Evolutionary conservation across 2,329 filamentous ascomycete species (phyloP).

Genomic region (Exserohilum turcica): DNA sequence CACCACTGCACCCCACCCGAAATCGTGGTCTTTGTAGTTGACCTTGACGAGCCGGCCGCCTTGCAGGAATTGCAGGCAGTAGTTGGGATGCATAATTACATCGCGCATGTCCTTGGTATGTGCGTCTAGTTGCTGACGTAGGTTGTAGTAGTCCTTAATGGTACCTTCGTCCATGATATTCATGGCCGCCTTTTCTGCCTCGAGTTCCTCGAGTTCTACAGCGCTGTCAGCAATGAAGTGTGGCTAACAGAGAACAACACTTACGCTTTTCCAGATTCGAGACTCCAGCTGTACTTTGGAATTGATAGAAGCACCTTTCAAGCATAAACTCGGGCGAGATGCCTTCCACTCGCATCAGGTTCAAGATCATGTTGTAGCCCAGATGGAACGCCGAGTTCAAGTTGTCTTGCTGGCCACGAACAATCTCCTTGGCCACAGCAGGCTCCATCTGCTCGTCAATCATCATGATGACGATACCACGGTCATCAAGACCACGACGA

Average conservation of each 20-base stretch:
- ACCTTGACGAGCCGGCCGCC: constrained; percentile 86
- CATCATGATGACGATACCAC: constrained; percentile 99
- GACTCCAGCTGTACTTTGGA: constrained; percentile 91
- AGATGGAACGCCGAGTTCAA: constrained; percentile 97
- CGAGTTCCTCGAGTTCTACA: constrained; percentile 74
- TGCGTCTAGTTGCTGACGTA: constrained; percentile 80
- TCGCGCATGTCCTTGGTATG: constrained; percentile 89
- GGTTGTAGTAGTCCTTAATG: constrained; percentile 91
- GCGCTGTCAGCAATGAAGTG: constrained; percentile 2
- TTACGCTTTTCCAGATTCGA: constrained; percentile 74
- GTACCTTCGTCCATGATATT: constrained; percentile 83
- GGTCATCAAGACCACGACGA: constrained; percentile 93
- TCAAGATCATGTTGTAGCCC: constrained; percentile 99
- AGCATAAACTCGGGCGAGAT: constrained; percentile 99
- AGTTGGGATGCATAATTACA: constrained; percentile 89
- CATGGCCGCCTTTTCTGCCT: constrained; percentile 73
- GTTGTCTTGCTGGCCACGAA: constrained; percentile 94
- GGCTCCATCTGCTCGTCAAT: constrained; percentile 96
- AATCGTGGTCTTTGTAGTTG: constrained; percentile 79
- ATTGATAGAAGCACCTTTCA: constrained; percentile 97
- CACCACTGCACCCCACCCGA: constrained; percentile 91
- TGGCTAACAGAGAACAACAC: constrained; percentile 5
- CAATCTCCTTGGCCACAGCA: constrained; percentile 89
- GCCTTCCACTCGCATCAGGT: constrained; percentile 95
- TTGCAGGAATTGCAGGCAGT: constrained; percentile 83